These are phyloP conservation scores for Saussurea involucrata DNA, from an alignment of 129 eudicot species.

Conservation along the genomic window DNA sequence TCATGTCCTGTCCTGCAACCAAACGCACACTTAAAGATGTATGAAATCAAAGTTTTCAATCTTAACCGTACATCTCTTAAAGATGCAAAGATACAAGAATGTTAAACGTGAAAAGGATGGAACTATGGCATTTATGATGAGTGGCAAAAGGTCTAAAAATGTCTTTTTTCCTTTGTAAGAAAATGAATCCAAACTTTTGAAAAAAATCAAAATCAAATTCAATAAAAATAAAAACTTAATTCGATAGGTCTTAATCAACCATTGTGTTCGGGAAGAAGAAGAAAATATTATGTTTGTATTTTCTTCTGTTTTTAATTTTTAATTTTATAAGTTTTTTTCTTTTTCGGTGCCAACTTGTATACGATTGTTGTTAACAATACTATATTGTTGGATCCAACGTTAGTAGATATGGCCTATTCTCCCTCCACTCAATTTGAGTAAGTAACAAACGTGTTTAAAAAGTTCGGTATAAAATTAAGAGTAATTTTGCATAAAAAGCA, in stretches of 20 bases:
- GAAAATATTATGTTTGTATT: background rate
- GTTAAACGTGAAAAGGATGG: background rate
- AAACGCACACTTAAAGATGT: no score
- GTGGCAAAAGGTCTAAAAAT: background rate
- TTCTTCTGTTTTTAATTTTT: constrained; percentile 9
- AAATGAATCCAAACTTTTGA: background rate
- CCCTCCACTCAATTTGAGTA: background rate
- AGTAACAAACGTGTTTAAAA: background rate
- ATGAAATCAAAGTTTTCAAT: background rate
- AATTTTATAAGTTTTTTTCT: background rate
- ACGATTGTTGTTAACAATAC: background rate
- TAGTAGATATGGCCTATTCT: background rate
- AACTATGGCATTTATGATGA: background rate
- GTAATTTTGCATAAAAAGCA: background rate
- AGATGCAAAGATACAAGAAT: background rate
- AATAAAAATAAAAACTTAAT: background rate
- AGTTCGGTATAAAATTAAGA: background rate
- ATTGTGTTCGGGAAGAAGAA: background rate
- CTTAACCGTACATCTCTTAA: background rate
- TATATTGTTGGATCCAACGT: background rate
- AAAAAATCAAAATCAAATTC: background rate
- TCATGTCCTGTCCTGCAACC: no score
- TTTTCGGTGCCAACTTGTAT: background rate
- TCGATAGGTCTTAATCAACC: constrained; percentile 23
- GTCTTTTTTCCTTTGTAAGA: background rate